These are phyloP conservation scores for Quercus phellos DNA, from an alignment of 331 rosid species.

Conservation along the genomic window DNA sequence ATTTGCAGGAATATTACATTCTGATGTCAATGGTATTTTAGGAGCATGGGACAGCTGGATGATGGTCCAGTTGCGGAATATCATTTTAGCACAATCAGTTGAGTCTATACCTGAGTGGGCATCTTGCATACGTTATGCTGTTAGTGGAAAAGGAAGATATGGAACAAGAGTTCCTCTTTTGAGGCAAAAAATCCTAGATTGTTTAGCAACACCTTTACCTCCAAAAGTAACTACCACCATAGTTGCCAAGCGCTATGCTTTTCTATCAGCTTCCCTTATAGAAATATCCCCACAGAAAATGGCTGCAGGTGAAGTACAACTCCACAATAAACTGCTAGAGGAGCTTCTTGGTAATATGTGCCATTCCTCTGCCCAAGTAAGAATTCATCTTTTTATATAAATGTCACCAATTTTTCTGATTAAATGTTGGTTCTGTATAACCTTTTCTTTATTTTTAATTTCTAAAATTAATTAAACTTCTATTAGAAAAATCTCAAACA, in stretches of 20 bases:
- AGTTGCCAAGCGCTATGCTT: slow-evolving; percentile 83
- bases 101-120: slow-evolving; percentile 99
- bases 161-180: slow-evolving; percentile 85
- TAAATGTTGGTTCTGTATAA: not conserved
- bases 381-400: slow-evolving; percentile 15
- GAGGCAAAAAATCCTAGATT: slow-evolving; percentile 85
- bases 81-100: slow-evolving; percentile 75
- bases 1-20: slow-evolving; percentile 87
- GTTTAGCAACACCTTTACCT: slow-evolving; percentile 77
- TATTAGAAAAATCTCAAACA: not conserved
- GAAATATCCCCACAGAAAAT: slow-evolving; percentile 85
- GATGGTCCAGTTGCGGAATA: slow-evolving; percentile 73
- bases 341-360: slow-evolving; percentile 85
- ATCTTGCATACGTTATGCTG: slow-evolving; percentile 87
- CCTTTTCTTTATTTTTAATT: not conserved
- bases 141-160: slow-evolving; percentile 90
- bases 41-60: slow-evolving; percentile 92
- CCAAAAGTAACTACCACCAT: slow-evolving; percentile 85
- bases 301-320: slow-evolving; percentile 69
- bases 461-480: not conserved
- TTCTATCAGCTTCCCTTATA: slow-evolving; percentile 88
- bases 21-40: slow-evolving; percentile 77
- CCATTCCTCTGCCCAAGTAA: slow-evolving; percentile 97
- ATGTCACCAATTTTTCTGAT: slow-evolving; percentile 11
- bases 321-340: slow-evolving; percentile 71